Evolutionary conservation across 1,139 yeast species (phyloP), one percentile per base, ranked within the genome.

Genomic region (Scheffersomyces quercinus): DNA sequence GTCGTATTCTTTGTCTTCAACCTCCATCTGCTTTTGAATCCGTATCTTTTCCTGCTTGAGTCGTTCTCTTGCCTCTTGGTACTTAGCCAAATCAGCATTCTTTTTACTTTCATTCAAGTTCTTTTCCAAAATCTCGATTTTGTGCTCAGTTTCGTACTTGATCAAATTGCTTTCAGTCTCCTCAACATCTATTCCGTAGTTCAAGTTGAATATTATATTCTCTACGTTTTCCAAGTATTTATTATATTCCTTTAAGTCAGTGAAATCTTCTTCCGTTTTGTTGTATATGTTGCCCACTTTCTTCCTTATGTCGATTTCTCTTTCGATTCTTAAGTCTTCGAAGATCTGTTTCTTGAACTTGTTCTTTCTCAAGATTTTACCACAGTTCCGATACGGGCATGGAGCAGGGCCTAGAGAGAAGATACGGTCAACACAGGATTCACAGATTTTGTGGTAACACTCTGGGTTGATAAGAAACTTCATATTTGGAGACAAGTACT

Each of bases 401-500:
- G 93, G 95, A 0, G 97, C 95, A 0, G 99, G 99, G 4, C 99
- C 99, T 40, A 88, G 68, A 10, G 96, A 83, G 63, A 89, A 93
- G 44, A 93, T 89, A 54, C 98, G 76, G 64, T 91, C 98, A 37
- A 90, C 98, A 67, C 99, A 93, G 3, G 96, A 85, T 60, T 89
- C 97, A 68, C 99, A 93, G 64, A 93, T 93, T 73, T 89, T 91
- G 62, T 93, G 99, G 62, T 95, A 93, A 67, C 99, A 93, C 62
- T 93, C 99, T 0, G 98, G 96, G 58, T 93, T 93, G 48, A 93
- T 91, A 45, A 93, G 79, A 60, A 93, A 91, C 55, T 79, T 83
- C 87, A 93, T 88, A 56, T 91, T 91, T 32, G 99, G 98, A 37
- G 96, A 89, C 49, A 93, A 74, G 64, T 93, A 93, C 64, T 93